These are phyloP conservation scores for Haplosporangium gracile DNA, from an alignment of 192 early-diverging fungal species.

Conservation along the genomic window DNA sequence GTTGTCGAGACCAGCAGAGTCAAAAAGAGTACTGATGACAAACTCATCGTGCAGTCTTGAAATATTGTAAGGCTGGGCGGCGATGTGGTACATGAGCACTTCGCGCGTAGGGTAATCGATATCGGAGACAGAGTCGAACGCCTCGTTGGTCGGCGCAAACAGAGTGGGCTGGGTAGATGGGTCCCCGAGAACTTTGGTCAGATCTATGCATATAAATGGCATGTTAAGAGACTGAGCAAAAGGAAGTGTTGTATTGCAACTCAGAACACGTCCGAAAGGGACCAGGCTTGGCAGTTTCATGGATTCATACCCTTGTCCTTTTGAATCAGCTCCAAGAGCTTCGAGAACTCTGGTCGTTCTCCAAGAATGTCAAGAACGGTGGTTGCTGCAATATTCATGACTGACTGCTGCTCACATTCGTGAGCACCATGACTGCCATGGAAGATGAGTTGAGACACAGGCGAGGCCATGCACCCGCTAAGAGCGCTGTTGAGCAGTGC, in stretches of 20 bases:
- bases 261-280: not conserved
- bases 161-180: conserved; percentile 31
- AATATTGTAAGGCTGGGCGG: conserved; percentile 22
- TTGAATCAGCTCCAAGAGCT: conserved; percentile 34
- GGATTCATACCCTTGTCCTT: conserved; percentile 16
- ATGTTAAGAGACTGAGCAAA: not conserved
- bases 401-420: not conserved
- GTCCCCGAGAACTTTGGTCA: conserved; percentile 17
- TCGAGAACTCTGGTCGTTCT: conserved; percentile 39
- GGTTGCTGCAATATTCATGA: not conserved
- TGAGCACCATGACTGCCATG: not conserved
- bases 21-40: conserved; percentile 25
- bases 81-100: conserved; percentile 45
- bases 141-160: conserved; percentile 46
- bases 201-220: not conserved
- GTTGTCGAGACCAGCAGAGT: conserved; percentile 36
- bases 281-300: not conserved
- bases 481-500: not conserved
- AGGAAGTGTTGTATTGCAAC: not conserved
- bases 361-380: conserved; percentile 37
- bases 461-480: not conserved
- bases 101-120: conserved; percentile 31
- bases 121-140: conserved; percentile 41
- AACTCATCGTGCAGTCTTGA: conserved; percentile 10
- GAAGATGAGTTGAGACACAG: conserved; percentile 17